Evolutionary conservation across 2,329 filamentous ascomycete species (phyloP).

Genomic region (Ilyonectria sp.): DNA sequence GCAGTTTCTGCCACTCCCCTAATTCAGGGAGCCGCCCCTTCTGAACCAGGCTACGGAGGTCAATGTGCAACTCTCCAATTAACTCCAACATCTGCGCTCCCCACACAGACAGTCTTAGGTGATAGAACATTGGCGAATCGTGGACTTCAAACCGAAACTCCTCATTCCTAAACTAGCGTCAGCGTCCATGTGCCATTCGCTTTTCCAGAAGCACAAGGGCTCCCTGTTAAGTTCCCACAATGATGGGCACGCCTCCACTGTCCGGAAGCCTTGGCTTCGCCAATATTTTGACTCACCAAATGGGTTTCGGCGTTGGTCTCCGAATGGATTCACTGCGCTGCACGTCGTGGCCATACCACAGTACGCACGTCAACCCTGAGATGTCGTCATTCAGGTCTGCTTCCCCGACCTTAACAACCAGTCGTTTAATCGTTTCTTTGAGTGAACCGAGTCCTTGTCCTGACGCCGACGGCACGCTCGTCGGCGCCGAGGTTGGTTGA

Average conservation of each 20-base stretch:
- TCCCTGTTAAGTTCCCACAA: constrained; percentile 22
- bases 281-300: constrained; percentile 43
- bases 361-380: constrained; percentile 42
- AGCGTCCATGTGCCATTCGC: constrained; percentile 32
- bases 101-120: constrained; percentile 47
- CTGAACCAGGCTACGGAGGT: constrained; percentile 43
- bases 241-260: constrained; percentile 30
- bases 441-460: neutral
- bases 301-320: constrained; percentile 40
- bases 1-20: constrained; percentile 41
- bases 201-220: constrained; percentile 28
- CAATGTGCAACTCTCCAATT: constrained; percentile 45
- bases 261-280: constrained; percentile 14
- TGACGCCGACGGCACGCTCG: constrained; percentile 3
- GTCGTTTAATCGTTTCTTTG: constrained; percentile 16
- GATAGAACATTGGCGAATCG: constrained; percentile 47
- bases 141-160: constrained; percentile 46
- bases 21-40: constrained; percentile 39
- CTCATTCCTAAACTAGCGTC: constrained; percentile 43
- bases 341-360: constrained; percentile 47
- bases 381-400: constrained; percentile 39
- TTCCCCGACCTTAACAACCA: constrained; percentile 23
- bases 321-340: constrained; percentile 40
- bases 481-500: constrained; percentile 33
- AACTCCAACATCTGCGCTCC: constrained; percentile 46